These are phyloP conservation scores for Cucurbita moschata DNA, from an alignment of 306 rosid genomes.

Conservation along the genomic window DNA sequence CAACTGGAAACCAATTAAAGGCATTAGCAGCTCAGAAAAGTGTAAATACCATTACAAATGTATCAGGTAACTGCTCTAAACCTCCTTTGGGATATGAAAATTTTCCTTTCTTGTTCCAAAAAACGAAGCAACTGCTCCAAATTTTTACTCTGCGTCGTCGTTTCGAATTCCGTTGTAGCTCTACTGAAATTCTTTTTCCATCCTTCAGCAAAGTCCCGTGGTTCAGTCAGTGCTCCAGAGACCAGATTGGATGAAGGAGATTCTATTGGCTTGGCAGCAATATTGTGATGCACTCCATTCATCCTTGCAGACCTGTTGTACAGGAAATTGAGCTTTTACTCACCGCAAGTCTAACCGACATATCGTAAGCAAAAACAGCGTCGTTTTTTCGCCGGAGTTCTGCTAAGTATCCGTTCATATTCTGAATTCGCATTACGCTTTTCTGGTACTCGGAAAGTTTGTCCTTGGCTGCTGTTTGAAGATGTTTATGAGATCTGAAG, in stretches of 20 bases:
- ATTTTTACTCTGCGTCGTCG: background rate
- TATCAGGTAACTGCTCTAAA: constrained; percentile 41
- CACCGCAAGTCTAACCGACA: background rate
- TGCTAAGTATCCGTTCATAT: background rate
- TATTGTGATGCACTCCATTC: constrained; percentile 30
- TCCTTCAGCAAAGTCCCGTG: constrained; percentile 60
- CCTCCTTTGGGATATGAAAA: background rate
- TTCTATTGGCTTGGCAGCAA: constrained; percentile 55
- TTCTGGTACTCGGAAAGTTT: background rate
- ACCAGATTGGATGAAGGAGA: constrained; percentile 62
- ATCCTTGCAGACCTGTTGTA: constrained; percentile 39
- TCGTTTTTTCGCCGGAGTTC: background rate
- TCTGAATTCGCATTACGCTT: background rate
- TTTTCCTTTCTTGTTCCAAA: background rate
- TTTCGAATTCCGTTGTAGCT: background rate
- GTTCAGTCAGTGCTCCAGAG: constrained; percentile 33
- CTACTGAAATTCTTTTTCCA: background rate
- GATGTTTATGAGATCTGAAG: background rate
- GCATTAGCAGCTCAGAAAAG: constrained; percentile 86
- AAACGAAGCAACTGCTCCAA: background rate
- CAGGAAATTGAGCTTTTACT: constrained; percentile 34
- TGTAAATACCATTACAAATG: constrained; percentile 75
- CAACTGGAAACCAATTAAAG: constrained; percentile 80
- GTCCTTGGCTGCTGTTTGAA: background rate
- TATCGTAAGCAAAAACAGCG: background rate